Percentiles rank a stretch among this genome's conserved stretches.
Evolutionary conservation across 805 yeast species (phyloP).

Genomic region (Saturnispora quitensis): DNA sequence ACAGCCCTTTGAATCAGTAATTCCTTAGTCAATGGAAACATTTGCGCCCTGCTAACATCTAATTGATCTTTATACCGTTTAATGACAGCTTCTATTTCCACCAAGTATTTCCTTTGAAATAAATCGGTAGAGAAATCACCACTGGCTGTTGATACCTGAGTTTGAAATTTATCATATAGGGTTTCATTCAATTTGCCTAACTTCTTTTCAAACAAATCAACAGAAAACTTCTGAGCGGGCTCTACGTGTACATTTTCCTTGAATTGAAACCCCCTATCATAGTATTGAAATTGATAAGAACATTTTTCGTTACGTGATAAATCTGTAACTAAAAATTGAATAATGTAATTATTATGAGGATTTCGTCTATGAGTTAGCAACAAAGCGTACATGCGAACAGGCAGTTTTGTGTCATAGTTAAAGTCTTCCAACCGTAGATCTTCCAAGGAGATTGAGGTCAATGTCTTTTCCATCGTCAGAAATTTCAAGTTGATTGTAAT

Average conservation of each 20-base stretch:
- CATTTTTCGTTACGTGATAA: conserved; percentile 2
- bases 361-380: not conserved
- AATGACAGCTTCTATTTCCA: conserved; percentile 14
- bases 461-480: conserved; percentile 3
- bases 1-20: conserved; percentile 9
- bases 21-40: conserved; percentile 9
- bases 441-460: not conserved
- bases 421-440: not conserved
- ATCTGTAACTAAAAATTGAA: conserved; percentile 2
- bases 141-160: not conserved
- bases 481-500: not conserved
- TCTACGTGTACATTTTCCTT: not conserved
- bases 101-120: conserved; percentile 13
- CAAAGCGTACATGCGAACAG: conserved; percentile 1
- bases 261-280: not conserved
- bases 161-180: not conserved
- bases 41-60: conserved; percentile 15
- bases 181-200: not conserved
- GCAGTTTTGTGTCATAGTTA: not conserved
- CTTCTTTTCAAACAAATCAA: conserved; percentile 4
- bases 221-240: conserved; percentile 1
- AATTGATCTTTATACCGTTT: conserved; percentile 14
- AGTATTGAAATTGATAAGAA: not conserved
- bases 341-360: not conserved
- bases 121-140: conserved; percentile 7